Percentiles rank a stretch among this genome's conserved stretches.
Evolutionary conservation across 257 asterid species (phyloP).

Genomic region (Fraxinus pennsylvanica): DNA sequence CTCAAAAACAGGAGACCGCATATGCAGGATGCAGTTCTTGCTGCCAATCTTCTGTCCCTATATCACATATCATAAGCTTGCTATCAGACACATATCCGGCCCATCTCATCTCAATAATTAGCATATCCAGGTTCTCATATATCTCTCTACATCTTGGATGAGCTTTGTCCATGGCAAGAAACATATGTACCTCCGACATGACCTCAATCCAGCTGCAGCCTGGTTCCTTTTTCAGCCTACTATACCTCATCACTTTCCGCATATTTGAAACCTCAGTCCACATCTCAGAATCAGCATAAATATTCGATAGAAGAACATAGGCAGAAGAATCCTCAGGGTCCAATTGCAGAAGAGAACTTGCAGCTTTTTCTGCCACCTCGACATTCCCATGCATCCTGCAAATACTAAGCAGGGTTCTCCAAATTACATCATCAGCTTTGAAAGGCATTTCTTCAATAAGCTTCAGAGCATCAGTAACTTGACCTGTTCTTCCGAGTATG

Average conservation of each 20-base stretch:
- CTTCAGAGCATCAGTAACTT: constrained; percentile 59
- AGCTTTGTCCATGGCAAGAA: constrained; percentile 81
- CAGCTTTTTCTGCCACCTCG: constrained; percentile 84
- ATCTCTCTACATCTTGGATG: constrained; percentile 74
- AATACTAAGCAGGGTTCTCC: constrained; percentile 84
- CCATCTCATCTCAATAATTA: constrained; percentile 64
- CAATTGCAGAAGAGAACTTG: constrained; percentile 53
- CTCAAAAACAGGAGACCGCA: constrained; percentile 20
- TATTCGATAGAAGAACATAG: constrained; percentile 67
- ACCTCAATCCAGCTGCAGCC: constrained; percentile 95
- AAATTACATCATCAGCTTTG: constrained; percentile 73
- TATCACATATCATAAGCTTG: constrained; percentile 25
- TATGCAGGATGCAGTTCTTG: constrained; percentile 17
- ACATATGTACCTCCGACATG: constrained; percentile 80
- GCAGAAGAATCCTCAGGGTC: constrained; percentile 84
- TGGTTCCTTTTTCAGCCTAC: constrained; percentile 74
- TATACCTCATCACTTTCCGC: constrained; percentile 64
- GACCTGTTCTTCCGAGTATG: constrained; percentile 66
- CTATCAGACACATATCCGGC: constrained; percentile 22
- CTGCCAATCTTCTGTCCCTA: constrained; percentile 21
- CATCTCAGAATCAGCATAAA: constrained; percentile 84
- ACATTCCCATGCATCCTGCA: constrained; percentile 78
- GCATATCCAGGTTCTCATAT: constrained; percentile 45
- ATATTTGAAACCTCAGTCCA: constrained; percentile 73
- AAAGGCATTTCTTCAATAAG: constrained; percentile 81